Evolutionary conservation across 2,329 filamentous ascomycete species (phyloP), one percentile per base, ranked within the genome.

Genomic region (Fusarium subtropicale): DNA sequence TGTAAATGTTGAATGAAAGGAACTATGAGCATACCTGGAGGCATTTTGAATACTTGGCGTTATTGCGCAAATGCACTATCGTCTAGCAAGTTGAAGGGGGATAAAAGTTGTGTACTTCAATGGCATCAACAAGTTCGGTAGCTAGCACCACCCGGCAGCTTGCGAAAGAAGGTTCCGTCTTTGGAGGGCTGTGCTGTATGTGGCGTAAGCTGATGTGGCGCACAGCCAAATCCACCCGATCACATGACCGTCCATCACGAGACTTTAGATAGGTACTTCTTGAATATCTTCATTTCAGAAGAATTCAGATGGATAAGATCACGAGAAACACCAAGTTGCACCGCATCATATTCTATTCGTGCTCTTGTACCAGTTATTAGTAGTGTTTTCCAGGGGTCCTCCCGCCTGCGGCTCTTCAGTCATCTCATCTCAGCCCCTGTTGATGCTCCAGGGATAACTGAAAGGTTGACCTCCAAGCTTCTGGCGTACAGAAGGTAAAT

Each of bases 21-120:
- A 13, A 20, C 11, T 15, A 28, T 13, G 7, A 45, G 46, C 74
- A 41, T 68, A 76, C 75, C 75, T 45, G 74, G 74, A 5, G 74
- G 74, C 74, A 76, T 76, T 30, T 69, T 71, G 36, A 16, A 45
- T 26, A 22, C 3, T 5, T 38, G 47, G 38, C 11, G 10, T 34
- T 28, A 28, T 13, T 11, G n/a, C 18, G 42, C 36, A 11, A n/a
- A 22, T 16, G 26, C 41, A 13, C n/a, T 28, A 13, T 53, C 30
- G 6, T n/a, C 24, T n/a, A 9, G 13, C 36, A 31, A 41, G n/a
- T 41, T 30, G 8, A 39, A 46, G 41, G 18, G 39, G 39, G 48
- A 24, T 26, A 36, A 45, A 18, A 34, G 16, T 31, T 56, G 20
- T 48, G 33, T 54, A 38, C 9, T 56, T 53, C 54, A 48, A 47